Evolutionary conservation across 2,329 filamentous ascomycete genomes (phyloP).

Genomic region (Claviceps quebecensis): DNA sequence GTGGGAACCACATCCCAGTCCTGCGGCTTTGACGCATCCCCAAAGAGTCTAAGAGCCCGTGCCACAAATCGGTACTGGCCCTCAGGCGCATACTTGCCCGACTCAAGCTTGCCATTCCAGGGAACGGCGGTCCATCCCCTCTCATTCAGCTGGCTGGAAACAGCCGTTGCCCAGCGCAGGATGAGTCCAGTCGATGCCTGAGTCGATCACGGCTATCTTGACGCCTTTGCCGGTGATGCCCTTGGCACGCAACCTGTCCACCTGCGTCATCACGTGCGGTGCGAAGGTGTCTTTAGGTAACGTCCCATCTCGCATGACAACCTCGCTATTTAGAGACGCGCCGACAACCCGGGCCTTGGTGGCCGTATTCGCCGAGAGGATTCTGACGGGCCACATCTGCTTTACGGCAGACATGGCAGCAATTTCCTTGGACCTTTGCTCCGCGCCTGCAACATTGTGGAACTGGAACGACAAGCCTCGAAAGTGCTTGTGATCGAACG

Average conservation of each 20-base stretch:
- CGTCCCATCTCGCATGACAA: slow-evolving; percentile 12
- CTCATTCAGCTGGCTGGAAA: slow-evolving; percentile 20
- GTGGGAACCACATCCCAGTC: slow-evolving; percentile 33
- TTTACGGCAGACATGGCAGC: slow-evolving; percentile 29
- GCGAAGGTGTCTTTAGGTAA: slow-evolving; percentile 22
- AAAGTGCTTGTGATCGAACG: slow-evolving; percentile 36
- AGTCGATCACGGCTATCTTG: slow-evolving; percentile 39
- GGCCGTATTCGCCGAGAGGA: slow-evolving; percentile 26
- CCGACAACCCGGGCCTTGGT: slow-evolving; percentile 29
- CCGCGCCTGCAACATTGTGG: slow-evolving; percentile 29
- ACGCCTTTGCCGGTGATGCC: slow-evolving; percentile 36
- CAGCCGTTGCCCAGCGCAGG: slow-evolving; percentile 38
- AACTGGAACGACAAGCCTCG: slow-evolving; percentile 40
- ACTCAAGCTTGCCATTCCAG: slow-evolving; percentile 31
- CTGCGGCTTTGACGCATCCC: slow-evolving; percentile 23
- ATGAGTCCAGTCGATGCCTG: slow-evolving; percentile 47
- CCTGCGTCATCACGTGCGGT: slow-evolving; percentile 41
- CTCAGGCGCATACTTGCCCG: slow-evolving; percentile 29
- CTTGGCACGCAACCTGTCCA: slow-evolving; percentile 36
- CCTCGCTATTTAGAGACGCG: too few relatives aligned
- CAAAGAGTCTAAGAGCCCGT: slow-evolving; percentile 33
- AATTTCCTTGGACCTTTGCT: slow-evolving; percentile 27
- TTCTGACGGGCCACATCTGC: slow-evolving; percentile 33
- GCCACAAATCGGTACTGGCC: slow-evolving; percentile 34
- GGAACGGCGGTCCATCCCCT: slow-evolving; percentile 2